Evolutionary conservation across 148 eudicot genomes (phyloP).

Genomic region (Oxyria digyna): DNA sequence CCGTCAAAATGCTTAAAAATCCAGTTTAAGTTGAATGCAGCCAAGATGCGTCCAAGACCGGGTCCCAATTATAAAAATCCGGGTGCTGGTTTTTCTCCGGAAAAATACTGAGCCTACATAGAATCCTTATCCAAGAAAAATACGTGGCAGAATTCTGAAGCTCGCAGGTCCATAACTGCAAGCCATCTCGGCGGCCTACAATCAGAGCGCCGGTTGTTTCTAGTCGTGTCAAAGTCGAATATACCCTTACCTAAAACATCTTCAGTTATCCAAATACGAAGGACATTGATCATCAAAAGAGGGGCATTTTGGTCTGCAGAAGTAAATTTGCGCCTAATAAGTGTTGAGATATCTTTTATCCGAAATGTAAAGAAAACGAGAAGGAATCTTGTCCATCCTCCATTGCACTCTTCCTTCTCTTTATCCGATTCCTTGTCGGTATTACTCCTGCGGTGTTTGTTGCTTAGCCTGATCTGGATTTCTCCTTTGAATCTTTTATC

Average conservation of each 20-base stretch:
- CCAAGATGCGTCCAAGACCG: too few species aligned
- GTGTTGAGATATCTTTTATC: neutral
- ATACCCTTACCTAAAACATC: neutral
- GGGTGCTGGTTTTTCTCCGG: too few species aligned
- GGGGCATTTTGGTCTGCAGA: neutral
- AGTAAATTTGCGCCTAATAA: neutral
- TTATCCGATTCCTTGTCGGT: constrained; percentile 2
- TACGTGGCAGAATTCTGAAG: neutral
- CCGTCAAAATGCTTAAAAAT: too few species aligned
- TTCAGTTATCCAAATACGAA: neutral
- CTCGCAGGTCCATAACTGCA: neutral
- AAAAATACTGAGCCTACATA: too few species aligned
- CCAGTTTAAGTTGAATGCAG: too few species aligned
- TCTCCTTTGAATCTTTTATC: constrained; percentile 1
- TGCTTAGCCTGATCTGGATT: neutral
- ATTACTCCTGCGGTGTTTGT: neutral
- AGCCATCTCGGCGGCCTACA: neutral
- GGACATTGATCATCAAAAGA: neutral
- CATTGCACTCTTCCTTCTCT: constrained; percentile 4
- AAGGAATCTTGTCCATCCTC: neutral
- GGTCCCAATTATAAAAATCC: too few species aligned
- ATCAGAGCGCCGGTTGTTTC: neutral
- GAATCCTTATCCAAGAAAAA: neutral
- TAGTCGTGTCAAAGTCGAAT: neutral
- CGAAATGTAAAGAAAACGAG: neutral